These are phyloP conservation scores for Pholiota microspora DNA, from an alignment of 768 basidiomycete genomes.

Conservation along the genomic window DNA sequence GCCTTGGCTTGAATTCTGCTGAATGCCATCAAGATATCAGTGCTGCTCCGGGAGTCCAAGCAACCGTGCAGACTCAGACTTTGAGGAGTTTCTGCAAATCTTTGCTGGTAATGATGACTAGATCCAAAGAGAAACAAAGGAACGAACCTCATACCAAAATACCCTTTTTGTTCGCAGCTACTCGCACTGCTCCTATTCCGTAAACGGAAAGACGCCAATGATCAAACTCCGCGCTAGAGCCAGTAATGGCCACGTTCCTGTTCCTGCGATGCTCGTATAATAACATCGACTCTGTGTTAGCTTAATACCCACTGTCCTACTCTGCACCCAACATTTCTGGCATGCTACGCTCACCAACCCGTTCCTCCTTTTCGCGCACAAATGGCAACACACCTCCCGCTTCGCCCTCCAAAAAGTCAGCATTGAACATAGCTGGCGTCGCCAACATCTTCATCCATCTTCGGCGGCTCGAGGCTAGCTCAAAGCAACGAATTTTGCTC, in stretches of 20 bases:
- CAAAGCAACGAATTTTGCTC: constrained; percentile 22
- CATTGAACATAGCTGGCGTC: constrained; percentile 38
- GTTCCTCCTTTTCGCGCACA: constrained; percentile 12
- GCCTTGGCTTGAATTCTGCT: neutral
- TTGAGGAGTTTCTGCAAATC: too few species aligned
- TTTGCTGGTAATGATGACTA: neutral
- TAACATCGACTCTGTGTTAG: neutral
- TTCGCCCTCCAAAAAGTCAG: constrained; percentile 16
- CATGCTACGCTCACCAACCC: constrained; percentile 18
- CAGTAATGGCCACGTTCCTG: neutral
- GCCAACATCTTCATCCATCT: constrained; percentile 56
- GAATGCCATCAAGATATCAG: neutral
- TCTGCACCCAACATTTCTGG: neutral
- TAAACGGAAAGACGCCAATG: neutral
- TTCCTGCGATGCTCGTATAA: constrained; percentile 1
- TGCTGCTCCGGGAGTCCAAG: neutral
- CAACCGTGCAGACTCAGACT: neutral
- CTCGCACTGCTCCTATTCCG: neutral
- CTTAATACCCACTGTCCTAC: neutral
- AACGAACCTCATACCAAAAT: neutral
- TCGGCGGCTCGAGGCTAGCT: constrained; percentile 33
- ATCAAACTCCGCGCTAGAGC: constrained; percentile 3
- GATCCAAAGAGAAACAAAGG: neutral
- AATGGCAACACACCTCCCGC: constrained; percentile 4
- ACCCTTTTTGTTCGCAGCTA: neutral